phyloP scores from a whole-genome alignment of 805 yeast genomes.

The Candida mattraensis region DNA sequence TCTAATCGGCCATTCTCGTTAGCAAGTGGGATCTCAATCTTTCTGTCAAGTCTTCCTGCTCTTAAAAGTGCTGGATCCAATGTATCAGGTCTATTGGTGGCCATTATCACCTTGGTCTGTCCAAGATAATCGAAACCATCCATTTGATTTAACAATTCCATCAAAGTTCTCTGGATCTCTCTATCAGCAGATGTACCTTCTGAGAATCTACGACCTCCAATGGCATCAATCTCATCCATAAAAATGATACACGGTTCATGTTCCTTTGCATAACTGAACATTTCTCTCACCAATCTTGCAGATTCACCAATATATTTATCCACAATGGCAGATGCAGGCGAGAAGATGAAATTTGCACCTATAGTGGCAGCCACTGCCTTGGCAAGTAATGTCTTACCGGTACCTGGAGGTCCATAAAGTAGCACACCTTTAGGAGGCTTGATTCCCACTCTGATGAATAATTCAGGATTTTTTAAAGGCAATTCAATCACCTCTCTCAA shows the following conservation, averaged over 20 bases:
- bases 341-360: constrained; percentile 95
- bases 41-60: constrained; percentile 96
- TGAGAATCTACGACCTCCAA: constrained; percentile 96
- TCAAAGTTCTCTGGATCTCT: constrained; percentile 95
- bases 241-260: constrained; percentile 98
- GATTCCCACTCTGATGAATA: constrained; percentile 93
- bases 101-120: constrained; percentile 97
- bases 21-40: constrained; percentile 92
- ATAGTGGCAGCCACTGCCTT: constrained; percentile 98
- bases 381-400: constrained; percentile 94
- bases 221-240: constrained; percentile 98
- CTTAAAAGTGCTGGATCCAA: constrained; percentile 95
- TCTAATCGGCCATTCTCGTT: constrained; percentile 95
- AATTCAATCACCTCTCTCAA: constrained; percentile 96
- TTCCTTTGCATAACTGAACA: constrained; percentile 97
- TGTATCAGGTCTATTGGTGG: constrained; percentile 98
- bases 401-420: constrained; percentile 97
- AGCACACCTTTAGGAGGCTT: constrained; percentile 98
- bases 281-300: constrained; percentile 93
- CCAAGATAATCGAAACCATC: constrained; percentile 97
- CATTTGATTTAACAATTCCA: constrained; percentile 97
- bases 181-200: constrained; percentile 99
- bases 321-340: constrained; percentile 98
- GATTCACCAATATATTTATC: constrained; percentile 98
- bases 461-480: constrained; percentile 95